phyloP scores from a whole-genome alignment of 768 basidiomycete species.

The Auriculariales sp. region DNA sequence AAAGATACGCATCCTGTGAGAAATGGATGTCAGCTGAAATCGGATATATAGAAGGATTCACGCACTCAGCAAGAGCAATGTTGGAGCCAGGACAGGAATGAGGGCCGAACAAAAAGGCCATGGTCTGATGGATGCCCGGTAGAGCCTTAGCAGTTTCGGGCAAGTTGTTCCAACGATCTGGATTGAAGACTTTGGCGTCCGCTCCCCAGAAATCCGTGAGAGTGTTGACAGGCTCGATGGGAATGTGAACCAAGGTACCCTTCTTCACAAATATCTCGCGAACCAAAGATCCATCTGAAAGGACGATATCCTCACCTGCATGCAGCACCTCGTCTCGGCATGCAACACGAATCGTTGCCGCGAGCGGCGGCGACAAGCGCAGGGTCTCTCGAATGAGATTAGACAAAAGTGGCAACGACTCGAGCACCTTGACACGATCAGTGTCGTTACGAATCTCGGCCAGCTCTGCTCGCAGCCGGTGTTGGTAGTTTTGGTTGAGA shows the following conservation, averaged over 20 bases:
- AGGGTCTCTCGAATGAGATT: conserved; percentile 64
- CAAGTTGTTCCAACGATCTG: conserved; percentile 68
- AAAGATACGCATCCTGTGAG: not conserved
- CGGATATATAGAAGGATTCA: not conserved
- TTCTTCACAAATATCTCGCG: conserved; percentile 40
- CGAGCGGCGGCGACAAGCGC: conserved; percentile 67
- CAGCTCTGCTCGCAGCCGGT: conserved; percentile 57
- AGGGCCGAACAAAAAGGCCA: not conserved
- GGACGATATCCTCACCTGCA: conserved; percentile 43
- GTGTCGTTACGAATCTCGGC: conserved; percentile 10
- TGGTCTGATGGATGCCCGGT: conserved; percentile 30
- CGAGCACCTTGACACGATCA: conserved; percentile 26
- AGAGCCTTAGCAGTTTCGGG: conserved; percentile 51
- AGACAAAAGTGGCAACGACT: conserved; percentile 55
- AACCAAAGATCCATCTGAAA: conserved; percentile 28
- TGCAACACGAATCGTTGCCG: conserved; percentile 69
- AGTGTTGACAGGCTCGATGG: conserved; percentile 67
- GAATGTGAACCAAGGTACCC: conserved; percentile 63
- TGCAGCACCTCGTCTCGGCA: conserved; percentile 68
- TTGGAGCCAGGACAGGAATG: not conserved
- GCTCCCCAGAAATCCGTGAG: conserved; percentile 69
- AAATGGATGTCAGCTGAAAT: not conserved
- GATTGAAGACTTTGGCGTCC: conserved; percentile 69
- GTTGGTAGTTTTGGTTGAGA: conserved; percentile 49
- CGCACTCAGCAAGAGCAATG: not conserved